Conservation (phyloP, 2,329 filamentous ascomycete genomes). For the Pseudocercospora vitis region DNA sequence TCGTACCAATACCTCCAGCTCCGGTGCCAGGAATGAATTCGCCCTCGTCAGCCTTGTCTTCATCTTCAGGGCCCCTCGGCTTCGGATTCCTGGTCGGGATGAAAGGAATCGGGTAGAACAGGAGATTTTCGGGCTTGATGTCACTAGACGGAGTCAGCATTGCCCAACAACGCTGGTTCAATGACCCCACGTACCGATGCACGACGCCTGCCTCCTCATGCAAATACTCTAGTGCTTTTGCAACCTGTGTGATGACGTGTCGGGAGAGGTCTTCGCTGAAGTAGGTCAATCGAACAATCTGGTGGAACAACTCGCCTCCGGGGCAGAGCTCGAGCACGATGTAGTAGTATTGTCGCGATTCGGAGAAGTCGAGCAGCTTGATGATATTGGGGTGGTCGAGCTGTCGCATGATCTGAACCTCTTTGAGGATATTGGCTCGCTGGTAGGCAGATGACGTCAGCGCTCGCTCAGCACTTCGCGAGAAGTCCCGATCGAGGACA, state of each 20-base stretch:
- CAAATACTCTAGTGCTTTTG: conserved; percentile 88
- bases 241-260: conserved; percentile 92
- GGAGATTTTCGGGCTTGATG: conserved; percentile 96
- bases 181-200: conserved; percentile 70
- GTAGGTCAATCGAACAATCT: conserved; percentile 96
- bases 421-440: conserved; percentile 96
- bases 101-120: conserved; percentile 85
- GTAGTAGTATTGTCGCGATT: conserved; percentile 94
- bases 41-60: conserved; percentile 96
- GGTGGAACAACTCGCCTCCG: conserved; percentile 95
- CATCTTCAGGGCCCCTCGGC: conserved; percentile 81
- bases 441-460: conserved; percentile 52
- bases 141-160: conserved; percentile 62
- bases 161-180: not conserved
- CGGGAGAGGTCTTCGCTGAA: conserved; percentile 95
- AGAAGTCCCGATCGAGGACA: conserved; percentile 13
- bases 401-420: conserved; percentile 98
- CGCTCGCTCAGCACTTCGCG: conserved; percentile 19
- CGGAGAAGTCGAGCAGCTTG: conserved; percentile 88
- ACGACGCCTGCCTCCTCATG: conserved; percentile 95
- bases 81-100: conserved; percentile 77
- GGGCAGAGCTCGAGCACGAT: conserved; percentile 94
- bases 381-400: conserved; percentile 96
- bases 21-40: conserved; percentile 83
- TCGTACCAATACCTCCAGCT: conserved; percentile 84